Evolutionary conservation across 1,139 yeast genomes (phyloP), one percentile per base, ranked within the genome.

Genomic region (Wickerhamomyces sp.): DNA sequence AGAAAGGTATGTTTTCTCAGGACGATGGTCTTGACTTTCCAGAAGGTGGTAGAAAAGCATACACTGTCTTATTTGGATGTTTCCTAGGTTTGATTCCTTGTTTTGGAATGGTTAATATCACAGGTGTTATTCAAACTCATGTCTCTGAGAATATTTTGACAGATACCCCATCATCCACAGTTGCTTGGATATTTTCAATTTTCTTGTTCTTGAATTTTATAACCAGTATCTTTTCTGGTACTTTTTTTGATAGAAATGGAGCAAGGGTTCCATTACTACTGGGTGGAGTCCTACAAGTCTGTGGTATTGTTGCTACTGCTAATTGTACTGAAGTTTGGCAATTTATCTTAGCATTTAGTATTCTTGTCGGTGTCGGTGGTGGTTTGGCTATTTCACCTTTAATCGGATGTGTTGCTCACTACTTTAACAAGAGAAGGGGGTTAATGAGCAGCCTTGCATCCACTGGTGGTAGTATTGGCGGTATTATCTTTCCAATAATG

Each of bases 121-220:
- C 80, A 33, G 93, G 93, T 49, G 89, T 88, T 0, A 72, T 84
- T 41, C 84, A 84, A 61, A 76, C 87, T 1, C 82, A 83, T 54
- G 72, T 84, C 13, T 35, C 68, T 75, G 53, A 51, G 27, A 47
- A 82, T 57, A 85, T 80, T 55, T 65, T 83, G 41, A 61, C 64
- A 10, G 53, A 69, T 33, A 68, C 67, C 9, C 62, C 71, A 14
- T 65, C 78, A 5, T 70, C 82, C 2, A 69, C 75, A 8, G 73
- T 81, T 3, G 78, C 87, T n/a, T 84, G 90, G 91, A 75, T 84
- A 30, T 82, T 83, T 58, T 79, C 89, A 1, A 59, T 83, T 26
- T 77, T 73, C 58, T 60, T 80, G 33, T 82, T 83, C 41, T 64
- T 81, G 15, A 67, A 75, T 54, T 81, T 77, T 62, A 67, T 78